These are phyloP conservation scores for Chrysoporthe austroafricana DNA, from an alignment of 2,329 filamentous ascomycete species.

Conservation along the genomic window DNA sequence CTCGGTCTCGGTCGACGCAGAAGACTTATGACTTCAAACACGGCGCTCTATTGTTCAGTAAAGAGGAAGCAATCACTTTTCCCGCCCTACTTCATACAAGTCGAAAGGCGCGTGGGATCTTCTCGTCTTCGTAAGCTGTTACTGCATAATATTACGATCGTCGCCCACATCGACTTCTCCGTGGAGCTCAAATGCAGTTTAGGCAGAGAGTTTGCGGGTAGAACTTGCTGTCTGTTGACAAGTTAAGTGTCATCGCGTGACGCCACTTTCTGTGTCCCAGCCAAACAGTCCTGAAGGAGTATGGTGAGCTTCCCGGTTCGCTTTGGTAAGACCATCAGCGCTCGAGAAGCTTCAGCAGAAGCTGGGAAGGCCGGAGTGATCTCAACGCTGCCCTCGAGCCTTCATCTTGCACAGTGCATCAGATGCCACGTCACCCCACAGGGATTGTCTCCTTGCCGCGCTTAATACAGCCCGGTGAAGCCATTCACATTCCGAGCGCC, in stretches of 20 bases:
- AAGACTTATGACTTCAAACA: no score
- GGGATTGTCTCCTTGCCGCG: background rate
- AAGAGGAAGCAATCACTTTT: no score
- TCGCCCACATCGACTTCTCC: background rate
- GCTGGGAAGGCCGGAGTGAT: background rate
- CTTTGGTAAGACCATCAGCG: background rate
- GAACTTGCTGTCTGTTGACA: background rate
- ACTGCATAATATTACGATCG: background rate
- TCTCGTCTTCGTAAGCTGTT: no score
- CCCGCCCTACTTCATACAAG: no score
- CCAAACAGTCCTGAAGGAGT: background rate
- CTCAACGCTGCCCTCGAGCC: background rate
- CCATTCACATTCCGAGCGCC: background rate
- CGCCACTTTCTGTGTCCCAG: background rate
- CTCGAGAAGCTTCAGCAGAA: background rate
- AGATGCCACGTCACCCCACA: background rate
- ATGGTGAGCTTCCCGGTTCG: background rate
- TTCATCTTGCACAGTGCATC: background rate
- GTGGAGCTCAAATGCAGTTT: background rate
- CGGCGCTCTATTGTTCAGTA: background rate
- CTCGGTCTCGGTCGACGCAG: no score
- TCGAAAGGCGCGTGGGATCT: no score
- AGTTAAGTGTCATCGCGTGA: background rate
- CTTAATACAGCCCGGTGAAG: background rate
- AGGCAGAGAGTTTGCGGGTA: background rate